phyloP scores from a whole-genome alignment of 495 filamentous ascomycete species.

The Tuber borchii region DNA sequence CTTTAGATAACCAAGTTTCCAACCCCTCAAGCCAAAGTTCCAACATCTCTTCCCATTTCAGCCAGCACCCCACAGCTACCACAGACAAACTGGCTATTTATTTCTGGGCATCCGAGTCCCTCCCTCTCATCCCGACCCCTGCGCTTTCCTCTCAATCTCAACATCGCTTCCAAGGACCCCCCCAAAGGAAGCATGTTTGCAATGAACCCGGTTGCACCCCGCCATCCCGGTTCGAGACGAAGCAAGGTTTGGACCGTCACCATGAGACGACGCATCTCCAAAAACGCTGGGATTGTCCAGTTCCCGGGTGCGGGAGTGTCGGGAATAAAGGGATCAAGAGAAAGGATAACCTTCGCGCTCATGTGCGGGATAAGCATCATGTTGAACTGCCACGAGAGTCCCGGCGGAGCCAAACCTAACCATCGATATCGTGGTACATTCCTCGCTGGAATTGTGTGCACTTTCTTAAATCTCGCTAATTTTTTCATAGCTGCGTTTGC shows the following conservation, averaged over 20 bases:
- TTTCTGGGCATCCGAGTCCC: too few species aligned
- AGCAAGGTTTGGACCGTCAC: too few species aligned
- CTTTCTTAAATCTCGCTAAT: too few species aligned
- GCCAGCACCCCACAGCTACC: neutral
- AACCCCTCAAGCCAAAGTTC: neutral
- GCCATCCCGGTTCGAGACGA: neutral
- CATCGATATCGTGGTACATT: too few species aligned
- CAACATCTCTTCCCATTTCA: neutral
- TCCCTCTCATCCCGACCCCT: too few species aligned
- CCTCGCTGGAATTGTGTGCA: too few species aligned
- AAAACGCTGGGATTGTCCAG: neutral
- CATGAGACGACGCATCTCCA: neutral
- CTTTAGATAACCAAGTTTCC: neutral
- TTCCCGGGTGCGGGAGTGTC: constrained; percentile 5
- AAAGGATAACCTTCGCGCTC: constrained; percentile 6
- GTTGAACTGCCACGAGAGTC: neutral
- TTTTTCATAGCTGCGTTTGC: too few species aligned
- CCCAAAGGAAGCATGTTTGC: neutral
- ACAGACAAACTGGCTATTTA: neutral
- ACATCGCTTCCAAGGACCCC: neutral
- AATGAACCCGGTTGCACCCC: neutral
- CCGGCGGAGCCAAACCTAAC: too few species aligned
- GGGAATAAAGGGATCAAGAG: neutral
- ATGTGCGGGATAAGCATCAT: neutral
- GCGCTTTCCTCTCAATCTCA: neutral